Conservation (phyloP, 495 filamentous ascomycete species). For the Penicillium coffeae region DNA sequence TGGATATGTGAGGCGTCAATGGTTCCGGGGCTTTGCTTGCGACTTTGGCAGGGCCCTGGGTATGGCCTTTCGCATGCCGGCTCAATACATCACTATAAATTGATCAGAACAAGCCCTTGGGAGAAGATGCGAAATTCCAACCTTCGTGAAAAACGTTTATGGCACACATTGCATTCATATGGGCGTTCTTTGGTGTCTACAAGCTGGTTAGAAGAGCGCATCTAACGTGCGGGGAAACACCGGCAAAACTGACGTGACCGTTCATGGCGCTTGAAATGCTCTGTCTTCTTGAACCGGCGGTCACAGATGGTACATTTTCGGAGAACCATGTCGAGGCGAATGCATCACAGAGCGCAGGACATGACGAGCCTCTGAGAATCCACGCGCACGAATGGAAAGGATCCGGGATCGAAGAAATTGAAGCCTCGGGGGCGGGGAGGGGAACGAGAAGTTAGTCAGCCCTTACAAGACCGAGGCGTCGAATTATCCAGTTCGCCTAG, state of each 20-base stretch:
- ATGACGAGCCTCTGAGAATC: background rate
- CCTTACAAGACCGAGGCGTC: slow-evolving; percentile 7
- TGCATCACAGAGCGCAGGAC: background rate
- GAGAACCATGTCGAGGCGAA: slow-evolving; percentile 39
- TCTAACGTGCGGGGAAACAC: background rate
- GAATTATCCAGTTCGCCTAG: too few relatives aligned
- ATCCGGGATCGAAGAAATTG: background rate
- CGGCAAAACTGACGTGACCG: slow-evolving; percentile 43
- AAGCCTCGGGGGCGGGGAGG: slow-evolving; percentile 4
- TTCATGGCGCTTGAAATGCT: slow-evolving; percentile 54
- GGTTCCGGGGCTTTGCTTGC: slow-evolving; percentile 19
- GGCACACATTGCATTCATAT: slow-evolving; percentile 50
- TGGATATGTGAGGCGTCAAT: slow-evolving; percentile 12
- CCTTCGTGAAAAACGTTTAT: slow-evolving; percentile 53
- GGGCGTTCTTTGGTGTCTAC: slow-evolving; percentile 53
- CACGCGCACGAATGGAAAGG: background rate
- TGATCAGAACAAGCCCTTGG: slow-evolving; percentile 5
- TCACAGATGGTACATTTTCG: slow-evolving; percentile 51
- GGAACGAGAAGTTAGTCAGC: slow-evolving; percentile 16
- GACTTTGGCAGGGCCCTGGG: slow-evolving; percentile 22
- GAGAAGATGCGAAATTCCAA: slow-evolving; percentile 14
- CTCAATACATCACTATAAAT: slow-evolving; percentile 47
- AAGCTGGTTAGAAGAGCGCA: background rate
- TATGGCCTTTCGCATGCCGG: slow-evolving; percentile 49
- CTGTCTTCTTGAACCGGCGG: slow-evolving; percentile 51